A percentile compares a stretch with the other conserved stretches of the same genome.
Evolutionary conservation across 2,329 filamentous ascomycete species (phyloP).

Genomic region (Aspergillus uvarum): DNA sequence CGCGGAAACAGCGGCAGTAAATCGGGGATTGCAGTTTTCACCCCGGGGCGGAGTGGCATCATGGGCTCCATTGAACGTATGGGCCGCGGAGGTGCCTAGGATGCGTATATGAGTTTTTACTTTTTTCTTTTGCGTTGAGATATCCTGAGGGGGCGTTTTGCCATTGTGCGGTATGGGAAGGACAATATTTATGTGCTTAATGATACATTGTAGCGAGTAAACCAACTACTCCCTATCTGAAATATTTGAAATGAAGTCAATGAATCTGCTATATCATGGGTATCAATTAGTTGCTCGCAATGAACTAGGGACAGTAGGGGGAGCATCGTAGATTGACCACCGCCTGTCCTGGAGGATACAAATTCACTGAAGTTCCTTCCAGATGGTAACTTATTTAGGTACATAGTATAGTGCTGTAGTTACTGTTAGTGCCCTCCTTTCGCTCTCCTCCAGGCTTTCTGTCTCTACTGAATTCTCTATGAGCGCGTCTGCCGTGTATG

Average conservation of each 20-base stretch:
- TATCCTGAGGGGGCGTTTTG: slow-evolving; percentile 8
- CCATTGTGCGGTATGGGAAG: neutral
- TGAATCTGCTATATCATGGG: neutral
- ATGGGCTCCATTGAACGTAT: slow-evolving; percentile 87
- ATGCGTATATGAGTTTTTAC: neutral
- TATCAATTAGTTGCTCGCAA: no score
- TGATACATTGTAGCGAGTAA: neutral
- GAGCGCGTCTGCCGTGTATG: no score
- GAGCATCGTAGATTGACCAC: neutral
- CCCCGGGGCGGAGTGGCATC: slow-evolving; percentile 64
- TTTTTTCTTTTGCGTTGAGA: slow-evolving; percentile 6
- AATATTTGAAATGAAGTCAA: neutral
- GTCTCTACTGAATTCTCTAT: no score
- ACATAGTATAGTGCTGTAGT: no score
- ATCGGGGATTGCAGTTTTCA: slow-evolving; percentile 38
- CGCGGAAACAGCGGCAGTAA: slow-evolving; percentile 40
- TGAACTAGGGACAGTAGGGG: no score
- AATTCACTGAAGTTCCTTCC: neutral
- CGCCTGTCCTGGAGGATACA: neutral
- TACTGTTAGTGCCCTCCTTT: no score
- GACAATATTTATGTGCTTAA: neutral
- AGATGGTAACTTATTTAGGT: no score
- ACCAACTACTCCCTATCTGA: neutral
- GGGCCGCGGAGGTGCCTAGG: slow-evolving; percentile 56
- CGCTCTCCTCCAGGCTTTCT: no score